Evolutionary conservation across 805 yeast species (phyloP), one percentile per base, ranked within the genome.

Genomic region (Ogataea kodamae): DNA sequence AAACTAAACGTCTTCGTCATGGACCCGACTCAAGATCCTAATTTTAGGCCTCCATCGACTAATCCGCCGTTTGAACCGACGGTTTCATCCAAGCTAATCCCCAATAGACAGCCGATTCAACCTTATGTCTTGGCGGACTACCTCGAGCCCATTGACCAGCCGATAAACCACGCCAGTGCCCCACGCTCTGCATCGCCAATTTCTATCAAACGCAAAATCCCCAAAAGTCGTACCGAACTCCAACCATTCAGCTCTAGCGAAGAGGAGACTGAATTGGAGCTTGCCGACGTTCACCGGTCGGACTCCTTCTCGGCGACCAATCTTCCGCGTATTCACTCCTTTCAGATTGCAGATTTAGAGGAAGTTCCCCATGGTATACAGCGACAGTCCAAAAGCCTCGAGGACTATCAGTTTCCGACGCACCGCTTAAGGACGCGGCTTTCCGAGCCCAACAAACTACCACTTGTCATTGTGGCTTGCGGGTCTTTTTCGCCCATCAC

Each of bases 401-500:
- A 71, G 9, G 72, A 75, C 29, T 92, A 92, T 61, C 59, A 67
- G 37, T 92, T 92, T 59, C 98, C 98, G 2, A 74, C 82, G 1
- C 97, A 92, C 62, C 67, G 97, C 40, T 67, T 90, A 33, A 81
- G 85, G 18, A 75, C 78, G 15, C 70, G 71, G 35, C 60, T 89
- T 50, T 62, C 74, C 37, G 92, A 87, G 51, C 76, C 81, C 36
- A 67, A 80, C 42, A 90, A 90, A 61, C 71, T 78, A 46, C 98
- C 98, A 1, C 68, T 92, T 45, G 97, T 92, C 9, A 74, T 92
- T 33, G 97, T 92, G 17, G 97, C 97, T 1, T 92, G 98, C 62
- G 98, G 98, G 6, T 87, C 96, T 2, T 92, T 90, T 54, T 84
- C 95, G 2, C 98, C 98, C 20, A 80, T 92, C 35, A 92, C 98